Base-by-base conservation (phyloP, 2,329 filamentous ascomycete species). In the Zymoseptoria ardabiliae region DNA sequence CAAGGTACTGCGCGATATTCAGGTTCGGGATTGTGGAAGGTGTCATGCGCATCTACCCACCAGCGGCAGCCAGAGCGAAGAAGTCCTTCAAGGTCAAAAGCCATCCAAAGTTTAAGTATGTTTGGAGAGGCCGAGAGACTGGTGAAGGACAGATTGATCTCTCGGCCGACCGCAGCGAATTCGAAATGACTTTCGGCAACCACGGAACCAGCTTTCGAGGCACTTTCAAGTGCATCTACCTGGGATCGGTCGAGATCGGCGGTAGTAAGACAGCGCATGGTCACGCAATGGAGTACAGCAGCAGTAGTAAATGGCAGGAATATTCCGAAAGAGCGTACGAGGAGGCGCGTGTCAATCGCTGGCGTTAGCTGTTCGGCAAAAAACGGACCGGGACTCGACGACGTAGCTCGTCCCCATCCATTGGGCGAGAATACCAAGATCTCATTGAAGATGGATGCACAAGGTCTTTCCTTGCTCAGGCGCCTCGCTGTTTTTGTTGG, bases 111-210 rank as follows among this genome's bases (percentile, higher is more conserved):
- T 58, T 61, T 28, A 25, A 57, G 4, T 61, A 61, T 50, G 45
- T 59, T 8, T 61, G 57, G 51, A 52, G 61, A 11, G 57, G 61
- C 23, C 59, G 61, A 1, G 61, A 63, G 54, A 59, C 59, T 5
- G 61, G 59, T 7, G 61, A 61, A 51, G 20, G 48, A 9, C 25
- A 57, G 35, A 63, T 59, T 13, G 30, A 56, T 23, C 49, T 23
- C 1, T 23, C 17, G 8, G 45, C 58, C 6, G 59, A 63, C 30
- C 19, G 41, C 3, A 22, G 54, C 11, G 20, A 20, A 0, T 28
- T 55, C 1, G 25, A 28, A 1, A 50, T 63, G n/a, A 52, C 7
- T 1, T 61, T 63, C 20, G 52, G 20, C 2, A 21, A 63, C 11
- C 28, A 25, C 28, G 61, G 56, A 1, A 59, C 57, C 2, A 57